These are phyloP conservation scores for Suaeda aralocaspica DNA, from an alignment of 148 eudicot genomes.

Conservation along the genomic window DNA sequence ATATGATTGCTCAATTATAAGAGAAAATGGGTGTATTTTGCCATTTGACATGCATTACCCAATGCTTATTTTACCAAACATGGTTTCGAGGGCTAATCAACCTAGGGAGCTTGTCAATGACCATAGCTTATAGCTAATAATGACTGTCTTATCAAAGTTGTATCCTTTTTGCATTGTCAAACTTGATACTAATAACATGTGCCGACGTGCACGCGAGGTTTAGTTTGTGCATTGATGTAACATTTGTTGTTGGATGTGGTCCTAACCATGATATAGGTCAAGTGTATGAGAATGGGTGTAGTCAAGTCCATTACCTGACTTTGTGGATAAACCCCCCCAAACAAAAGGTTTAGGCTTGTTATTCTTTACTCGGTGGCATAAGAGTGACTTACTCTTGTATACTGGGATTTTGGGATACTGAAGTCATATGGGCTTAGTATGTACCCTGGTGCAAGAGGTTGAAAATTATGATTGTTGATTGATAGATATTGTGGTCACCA, in stretches of 20 bases:
- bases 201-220: too few relatives aligned
- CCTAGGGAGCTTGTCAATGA: too few relatives aligned
- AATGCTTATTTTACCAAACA: too few relatives aligned
- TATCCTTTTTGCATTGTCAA: too few relatives aligned
- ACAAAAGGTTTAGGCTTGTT: background rate
- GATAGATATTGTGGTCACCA: background rate
- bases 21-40: too few relatives aligned
- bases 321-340: background rate
- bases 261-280: background rate
- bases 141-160: too few relatives aligned
- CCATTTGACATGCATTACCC: too few relatives aligned
- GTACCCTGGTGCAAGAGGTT: background rate
- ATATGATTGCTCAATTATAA: too few relatives aligned
- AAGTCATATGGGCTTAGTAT: background rate
- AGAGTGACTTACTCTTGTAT: background rate
- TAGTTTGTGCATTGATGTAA: background rate
- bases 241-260: background rate
- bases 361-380: background rate
- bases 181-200: too few relatives aligned
- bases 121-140: too few relatives aligned
- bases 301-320: background rate
- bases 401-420: background rate
- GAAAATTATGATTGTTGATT: background rate
- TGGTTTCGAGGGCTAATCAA: too few relatives aligned
- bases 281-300: background rate